Evolutionary conservation across 1,139 yeast species (phyloP).

Genomic region (Geotrichum reessii): DNA sequence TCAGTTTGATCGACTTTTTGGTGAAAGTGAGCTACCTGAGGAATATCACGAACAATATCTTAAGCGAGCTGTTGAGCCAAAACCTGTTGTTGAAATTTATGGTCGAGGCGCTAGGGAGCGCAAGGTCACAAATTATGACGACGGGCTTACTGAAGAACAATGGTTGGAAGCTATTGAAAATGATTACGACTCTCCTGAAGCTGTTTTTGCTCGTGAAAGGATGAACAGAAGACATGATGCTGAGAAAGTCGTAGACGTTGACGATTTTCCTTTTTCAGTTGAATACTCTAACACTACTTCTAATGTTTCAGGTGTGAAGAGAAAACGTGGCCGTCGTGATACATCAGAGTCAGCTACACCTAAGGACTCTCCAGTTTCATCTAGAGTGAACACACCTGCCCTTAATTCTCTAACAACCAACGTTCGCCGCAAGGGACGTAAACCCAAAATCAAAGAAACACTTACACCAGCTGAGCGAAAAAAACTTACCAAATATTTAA

Average conservation of each 20-base stretch:
- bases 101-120: slow-evolving; percentile 78
- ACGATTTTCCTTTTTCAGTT: background rate
- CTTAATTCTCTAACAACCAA: background rate
- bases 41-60: slow-evolving; percentile 72
- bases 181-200: slow-evolving; percentile 65
- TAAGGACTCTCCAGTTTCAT: background rate
- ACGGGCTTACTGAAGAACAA: slow-evolving; percentile 91
- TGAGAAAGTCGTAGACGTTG: background rate
- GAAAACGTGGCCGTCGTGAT: background rate
- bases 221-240: slow-evolving; percentile 21
- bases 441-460: slow-evolving; percentile 35
- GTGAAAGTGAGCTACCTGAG: slow-evolving; percentile 68
- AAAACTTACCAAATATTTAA: slow-evolving; percentile 23
- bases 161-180: slow-evolving; percentile 72
- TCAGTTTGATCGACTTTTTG: slow-evolving; percentile 50
- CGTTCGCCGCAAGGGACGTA: slow-evolving; percentile 31
- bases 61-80: slow-evolving; percentile 23
- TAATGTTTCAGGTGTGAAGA: background rate
- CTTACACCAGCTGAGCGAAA: slow-evolving; percentile 36
- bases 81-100: slow-evolving; percentile 42
- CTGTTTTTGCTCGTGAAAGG: slow-evolving; percentile 48
- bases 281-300: background rate
- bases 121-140: slow-evolving; percentile 77
- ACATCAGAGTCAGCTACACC: background rate
- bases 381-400: background rate